phyloP scores from a whole-genome alignment of 2,329 filamentous ascomycete genomes.

The Scopulariopsis brevicaulis region DNA sequence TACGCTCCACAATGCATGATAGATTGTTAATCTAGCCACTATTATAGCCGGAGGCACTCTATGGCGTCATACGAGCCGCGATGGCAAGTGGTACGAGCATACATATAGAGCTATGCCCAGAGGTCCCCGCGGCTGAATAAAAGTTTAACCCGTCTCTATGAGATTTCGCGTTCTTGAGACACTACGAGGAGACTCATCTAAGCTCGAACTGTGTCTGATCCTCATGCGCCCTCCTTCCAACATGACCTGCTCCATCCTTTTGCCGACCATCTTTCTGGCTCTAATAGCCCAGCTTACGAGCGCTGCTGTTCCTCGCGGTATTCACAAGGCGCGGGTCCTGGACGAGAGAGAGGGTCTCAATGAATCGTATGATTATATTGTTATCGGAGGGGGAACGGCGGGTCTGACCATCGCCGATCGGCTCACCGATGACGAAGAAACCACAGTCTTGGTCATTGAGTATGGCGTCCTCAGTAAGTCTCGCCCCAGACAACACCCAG shows the following conservation, averaged over 20 bases:
- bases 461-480: constrained; percentile 6
- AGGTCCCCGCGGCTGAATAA: too few species aligned
- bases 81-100: too few species aligned
- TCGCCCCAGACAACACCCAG: too few species aligned
- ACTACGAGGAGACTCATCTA: too few species aligned
- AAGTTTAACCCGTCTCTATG: too few species aligned
- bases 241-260: background rate
- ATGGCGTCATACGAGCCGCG: too few species aligned
- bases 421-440: constrained; percentile 9
- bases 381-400: constrained; percentile 11
- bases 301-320: constrained; percentile 1
- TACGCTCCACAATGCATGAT: too few species aligned
- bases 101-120: too few species aligned
- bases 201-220: background rate
- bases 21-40: too few species aligned
- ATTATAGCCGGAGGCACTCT: too few species aligned
- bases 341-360: background rate
- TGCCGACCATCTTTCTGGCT: background rate
- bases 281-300: background rate
- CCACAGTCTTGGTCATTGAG: constrained; percentile 10
- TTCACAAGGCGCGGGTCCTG: constrained; percentile 1
- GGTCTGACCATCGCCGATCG: constrained; percentile 10
- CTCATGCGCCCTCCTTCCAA: background rate
- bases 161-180: too few species aligned
- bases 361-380: constrained; percentile 11